Base-by-base conservation (phyloP, 169 alveolate genomes). In the Plasmodium gonderi region DNA sequence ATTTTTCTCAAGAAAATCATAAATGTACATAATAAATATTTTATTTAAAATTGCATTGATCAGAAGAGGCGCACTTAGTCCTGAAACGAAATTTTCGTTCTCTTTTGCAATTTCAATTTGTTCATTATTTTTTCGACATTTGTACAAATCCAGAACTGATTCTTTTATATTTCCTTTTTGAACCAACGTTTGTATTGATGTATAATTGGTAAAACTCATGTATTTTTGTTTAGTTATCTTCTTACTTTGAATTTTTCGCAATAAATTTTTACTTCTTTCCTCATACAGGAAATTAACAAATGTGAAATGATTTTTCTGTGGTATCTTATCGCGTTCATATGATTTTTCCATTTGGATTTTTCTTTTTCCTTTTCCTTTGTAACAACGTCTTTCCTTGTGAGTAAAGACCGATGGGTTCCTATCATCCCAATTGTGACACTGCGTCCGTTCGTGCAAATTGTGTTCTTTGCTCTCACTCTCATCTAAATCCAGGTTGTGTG, bases 1-100 rank as follows among this genome's bases (percentile, higher is more conserved):
- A 72, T 67, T 65, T 29, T 20, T 42, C 80, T 78, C 80, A 20
- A 90, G 80, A 77, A 90, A 90, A 23, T 90, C 81, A 47, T 76
- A 77, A 42, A 90, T 36, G 42, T 90, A 90, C n/a, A 67, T 38
- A 8, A 90, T 42, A 54, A 90, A 78, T 42, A 90, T 77, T 26
- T 90, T 90, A 45, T 65, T 78, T 78, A 90, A 77, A 33, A 67
- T 33, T 1, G 31, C 72, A n/a, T 65, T 33, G 20, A 90, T 12
- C 17, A 90, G 42, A 40, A 51, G 49, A 40, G 94, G 80, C 45
- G 72, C 69, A 0, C 23, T 72, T 40, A 90, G 2, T 11, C 90
- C 74, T 72, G 14, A 60, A 11, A 17, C 12, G 9, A 12, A 42
- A 20, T 45, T 45, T 0, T 65, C 69, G 17, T 75, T 31, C 45